These are phyloP conservation scores for Plasmodium gonderi DNA, from an alignment of 169 alveolate species.

Conservation along the genomic window DNA sequence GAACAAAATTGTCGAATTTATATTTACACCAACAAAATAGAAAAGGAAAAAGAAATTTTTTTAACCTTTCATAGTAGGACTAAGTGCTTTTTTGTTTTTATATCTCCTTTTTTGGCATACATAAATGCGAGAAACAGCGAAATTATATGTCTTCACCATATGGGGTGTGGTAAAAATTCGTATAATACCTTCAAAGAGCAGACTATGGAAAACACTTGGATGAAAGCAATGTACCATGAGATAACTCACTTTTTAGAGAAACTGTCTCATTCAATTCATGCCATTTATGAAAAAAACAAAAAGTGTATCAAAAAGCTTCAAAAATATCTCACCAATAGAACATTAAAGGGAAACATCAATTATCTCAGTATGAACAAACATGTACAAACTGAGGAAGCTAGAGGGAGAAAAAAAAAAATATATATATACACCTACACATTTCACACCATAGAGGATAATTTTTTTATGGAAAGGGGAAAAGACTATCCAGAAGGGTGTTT, in stretches of 20 bases:
- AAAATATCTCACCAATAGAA: constrained; percentile 27
- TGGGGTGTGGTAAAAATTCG: background rate
- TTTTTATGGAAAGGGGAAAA: constrained; percentile 12
- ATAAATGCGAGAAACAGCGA: background rate
- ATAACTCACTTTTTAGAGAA: constrained; percentile 5
- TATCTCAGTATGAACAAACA: background rate
- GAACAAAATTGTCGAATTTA: background rate
- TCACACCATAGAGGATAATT: constrained; percentile 14
- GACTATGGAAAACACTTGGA: too few species aligned
- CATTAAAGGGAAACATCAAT: constrained; percentile 20
- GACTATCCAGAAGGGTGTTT: background rate
- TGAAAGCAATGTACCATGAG: background rate
- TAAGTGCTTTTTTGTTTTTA: constrained; percentile 41
- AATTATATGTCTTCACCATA: background rate
- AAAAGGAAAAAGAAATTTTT: constrained; percentile 19
- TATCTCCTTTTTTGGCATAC: constrained; percentile 15
- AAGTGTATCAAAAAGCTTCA: constrained; percentile 5
- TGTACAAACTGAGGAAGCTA: background rate
- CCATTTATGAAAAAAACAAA: constrained; percentile 9
- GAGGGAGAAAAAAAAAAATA: background rate
- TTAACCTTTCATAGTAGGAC: constrained; percentile 27
- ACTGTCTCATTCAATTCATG: constrained; percentile 12
- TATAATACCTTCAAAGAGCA: background rate
- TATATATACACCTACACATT: constrained; percentile 18
- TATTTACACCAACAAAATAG: background rate